Conservation (phyloP, 805 yeast genomes). For the Candida endomychidarum region DNA sequence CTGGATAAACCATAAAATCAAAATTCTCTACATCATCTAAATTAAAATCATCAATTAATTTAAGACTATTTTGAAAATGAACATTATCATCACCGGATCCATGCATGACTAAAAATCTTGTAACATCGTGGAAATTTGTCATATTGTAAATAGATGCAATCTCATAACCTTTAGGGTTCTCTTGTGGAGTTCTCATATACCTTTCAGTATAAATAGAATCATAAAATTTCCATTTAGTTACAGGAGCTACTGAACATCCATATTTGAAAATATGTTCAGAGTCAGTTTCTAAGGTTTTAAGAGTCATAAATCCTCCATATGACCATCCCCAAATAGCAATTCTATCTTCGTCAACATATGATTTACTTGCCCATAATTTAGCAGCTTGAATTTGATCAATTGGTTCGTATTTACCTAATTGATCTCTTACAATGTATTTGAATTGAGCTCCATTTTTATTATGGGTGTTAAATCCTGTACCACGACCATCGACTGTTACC, state of each 20-base stretch:
- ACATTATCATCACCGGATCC: constrained; percentile 98
- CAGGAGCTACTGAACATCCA: constrained; percentile 97
- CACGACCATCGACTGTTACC: constrained; percentile 95
- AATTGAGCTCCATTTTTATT: constrained; percentile 51
- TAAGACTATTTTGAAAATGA: constrained; percentile 85
- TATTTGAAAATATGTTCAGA: constrained; percentile 71
- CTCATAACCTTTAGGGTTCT: constrained; percentile 63
- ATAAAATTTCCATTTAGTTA: constrained; percentile 88
- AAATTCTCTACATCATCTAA: constrained; percentile 59
- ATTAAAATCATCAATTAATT: constrained; percentile 69
- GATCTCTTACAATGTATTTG: constrained; percentile 77
- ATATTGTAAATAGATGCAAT: constrained; percentile 56
- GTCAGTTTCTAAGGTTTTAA: constrained; percentile 85
- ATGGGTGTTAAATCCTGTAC: constrained; percentile 85
- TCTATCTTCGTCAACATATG: constrained; percentile 61
- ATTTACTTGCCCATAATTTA: constrained; percentile 57
- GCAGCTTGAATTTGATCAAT: constrained; percentile 88
- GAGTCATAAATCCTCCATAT: constrained; percentile 91
- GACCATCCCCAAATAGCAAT: constrained; percentile 98
- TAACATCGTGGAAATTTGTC: constrained; percentile 51
- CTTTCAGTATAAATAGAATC: constrained; percentile 95
- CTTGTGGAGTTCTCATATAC: constrained; percentile 82
- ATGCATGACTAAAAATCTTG: constrained; percentile 84
- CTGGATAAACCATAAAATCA: constrained; percentile 89
- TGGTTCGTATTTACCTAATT: constrained; percentile 79